Evolutionary conservation across 768 basidiomycete species (phyloP), one percentile per base, ranked within the genome.

Genomic region (Pleurotus ostreatus): DNA sequence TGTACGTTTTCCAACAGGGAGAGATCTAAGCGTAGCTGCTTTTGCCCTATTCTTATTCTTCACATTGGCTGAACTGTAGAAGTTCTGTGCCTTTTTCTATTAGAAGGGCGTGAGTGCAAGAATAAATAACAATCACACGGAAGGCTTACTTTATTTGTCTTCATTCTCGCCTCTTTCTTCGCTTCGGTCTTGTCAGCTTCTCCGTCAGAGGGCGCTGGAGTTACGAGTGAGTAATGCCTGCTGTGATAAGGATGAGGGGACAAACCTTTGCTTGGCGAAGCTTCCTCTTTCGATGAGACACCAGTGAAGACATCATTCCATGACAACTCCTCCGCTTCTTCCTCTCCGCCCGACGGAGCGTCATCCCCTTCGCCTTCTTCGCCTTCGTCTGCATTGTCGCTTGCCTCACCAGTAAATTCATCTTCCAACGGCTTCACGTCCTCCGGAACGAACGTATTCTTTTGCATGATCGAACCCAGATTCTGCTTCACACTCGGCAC

Each of bases 301-400:
- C 86, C 89, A 56, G 80, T 78, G 69, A 92, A 94, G 25, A 97
- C 86, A 66, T 97, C 94, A 59, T 86, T 84, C 94, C 94, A 96
- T 12, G 81, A 82, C 56, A 96, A 67, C 56, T 83, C 83, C 34
- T 78, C 78, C 46, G 78, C 78, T 26, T 68, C 74, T 11, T 62
- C 77, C 16, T 64, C 73, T n/a, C 68, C 77, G 12, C 59, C 73
- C 2, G 66, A 67, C 11, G 66, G 74, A 15, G 63, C 74, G 25
- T 68, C 74, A 13, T 69, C 76, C 9, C 63, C 75, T 5, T 69
- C 77, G 2, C 61, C 69, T 2, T 65, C 70, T 15, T 61, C 73
- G 3, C 66, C 75, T 15, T 66, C 77, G 56, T 73, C 83, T 1
- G 75, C 78, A 34, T 8, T 11, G 30, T 34, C 30, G 30, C 30